Evolutionary conservation across 73 alveolate genomes (phyloP), one percentile per base, ranked within the genome.

Genomic region (Blepharisma stoltei): DNA sequence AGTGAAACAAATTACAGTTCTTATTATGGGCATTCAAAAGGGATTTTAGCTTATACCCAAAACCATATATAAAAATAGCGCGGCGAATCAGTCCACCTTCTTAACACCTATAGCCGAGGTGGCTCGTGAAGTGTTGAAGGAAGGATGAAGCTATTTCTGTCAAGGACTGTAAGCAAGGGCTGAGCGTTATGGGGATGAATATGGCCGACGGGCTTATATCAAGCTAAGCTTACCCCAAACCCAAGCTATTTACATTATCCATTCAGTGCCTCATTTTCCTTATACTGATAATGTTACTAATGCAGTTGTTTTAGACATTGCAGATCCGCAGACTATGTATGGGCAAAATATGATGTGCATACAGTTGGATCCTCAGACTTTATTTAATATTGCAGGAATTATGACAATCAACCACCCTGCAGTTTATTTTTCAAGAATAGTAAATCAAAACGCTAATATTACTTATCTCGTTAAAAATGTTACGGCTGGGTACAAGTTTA

Each of bases 11-110:
- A 14, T 11, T 50, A 50, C 21, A 50, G 21, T 4, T 50, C 21
- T 50, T 11, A 18, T 14, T 14, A 50, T 50, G 65, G 65, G n/a
- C 65, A 50, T 50, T 1, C 21, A 1, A 50, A 50, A 18, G 65
- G 65, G 27, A 50, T 50, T 50, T 50, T 50, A 50, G 65, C 65
- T 14, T 50, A 50, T 50, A 50, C 65, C 65, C 41, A n/a, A n/a
- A n/a, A n/a, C n/a, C n/a, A n/a, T n/a, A n/a, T n/a, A n/a, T n/a
- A n/a, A n/a, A n/a, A n/a, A n/a, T n/a, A n/a, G n/a, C n/a, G n/a
- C n/a, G n/a, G n/a, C n/a, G n/a, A n/a, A n/a, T n/a, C n/a, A n/a
- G n/a, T n/a, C n/a, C n/a, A n/a, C n/a, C n/a, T n/a, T n/a, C n/a
- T n/a, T n/a, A n/a, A n/a, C n/a, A n/a, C n/a, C n/a, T n/a, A n/a